Evolutionary conservation across 805 yeast species (phyloP).

Genomic region (Candida krabiensis): DNA sequence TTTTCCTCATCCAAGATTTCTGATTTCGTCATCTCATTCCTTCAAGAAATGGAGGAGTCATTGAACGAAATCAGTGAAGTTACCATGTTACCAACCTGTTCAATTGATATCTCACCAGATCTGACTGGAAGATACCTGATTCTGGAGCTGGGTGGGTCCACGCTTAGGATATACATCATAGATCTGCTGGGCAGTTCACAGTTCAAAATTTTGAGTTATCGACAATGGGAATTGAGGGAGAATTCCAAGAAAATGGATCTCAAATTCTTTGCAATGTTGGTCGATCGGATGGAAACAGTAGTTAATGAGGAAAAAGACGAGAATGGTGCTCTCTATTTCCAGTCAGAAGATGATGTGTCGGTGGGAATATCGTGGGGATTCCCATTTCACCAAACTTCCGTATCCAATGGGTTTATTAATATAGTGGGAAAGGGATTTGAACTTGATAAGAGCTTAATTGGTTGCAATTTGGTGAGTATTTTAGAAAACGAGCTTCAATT

Average conservation of each 20-base stretch:
- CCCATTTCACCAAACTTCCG: conserved; percentile 44
- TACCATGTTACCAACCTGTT: conserved; percentile 7
- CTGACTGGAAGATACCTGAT: conserved; percentile 35
- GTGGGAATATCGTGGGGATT: conserved; percentile 60
- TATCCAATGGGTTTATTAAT: conserved; percentile 45
- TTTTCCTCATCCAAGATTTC: neutral
- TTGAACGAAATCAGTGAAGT: neutral
- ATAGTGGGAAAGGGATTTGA: conserved; percentile 64
- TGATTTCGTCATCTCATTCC: neutral
- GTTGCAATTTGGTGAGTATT: conserved; percentile 41
- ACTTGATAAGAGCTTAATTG: conserved; percentile 42
- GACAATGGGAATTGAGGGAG: conserved; percentile 41
- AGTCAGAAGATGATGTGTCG: conserved; percentile 23
- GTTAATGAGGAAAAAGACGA: conserved; percentile 11
- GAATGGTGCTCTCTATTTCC: conserved; percentile 1
- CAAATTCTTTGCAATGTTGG: conserved; percentile 45
- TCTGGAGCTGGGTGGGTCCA: conserved; percentile 60
- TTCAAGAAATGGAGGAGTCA: conserved; percentile 3
- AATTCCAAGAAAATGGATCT: conserved; percentile 39
- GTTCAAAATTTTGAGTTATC: conserved; percentile 9
- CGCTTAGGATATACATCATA: conserved; percentile 40
- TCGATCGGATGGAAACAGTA: conserved; percentile 33
- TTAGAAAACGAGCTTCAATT: conserved; percentile 36
- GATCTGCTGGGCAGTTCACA: conserved; percentile 14
- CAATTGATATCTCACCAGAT: conserved; percentile 14